Evolutionary conservation across 345 rosid genomes (phyloP), one percentile per base, ranked within the genome.

Genomic region (Sisymbrium irio): DNA sequence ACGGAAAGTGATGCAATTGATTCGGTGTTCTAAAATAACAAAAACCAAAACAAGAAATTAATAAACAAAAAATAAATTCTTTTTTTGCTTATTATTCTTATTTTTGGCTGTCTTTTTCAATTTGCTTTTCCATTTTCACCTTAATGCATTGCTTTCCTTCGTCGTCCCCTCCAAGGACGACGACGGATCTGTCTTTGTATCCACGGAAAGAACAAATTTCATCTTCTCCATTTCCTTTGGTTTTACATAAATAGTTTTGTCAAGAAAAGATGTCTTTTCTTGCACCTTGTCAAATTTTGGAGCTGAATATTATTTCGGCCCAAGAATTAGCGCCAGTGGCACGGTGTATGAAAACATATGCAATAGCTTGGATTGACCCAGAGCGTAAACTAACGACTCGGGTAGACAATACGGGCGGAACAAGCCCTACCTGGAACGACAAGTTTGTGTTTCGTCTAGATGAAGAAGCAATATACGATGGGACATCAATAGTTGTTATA

Each of bases 351-450:
- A 82, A 83, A 49, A 83, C 98, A 67, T 93, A 91, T 65, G 98
- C 97, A 1, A 82, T 84, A 9, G 94, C 87, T 3, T 93, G 98
- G 98, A 87, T 93, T n/a, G 89, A 88, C 49, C 91, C 88, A 0
- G 79, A 89, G 41, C 84, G 92, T 1, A 91, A 85, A 69, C 83
- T 89, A 3, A 80, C 84, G 14, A 91, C 97, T 2, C 82, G 97
- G 7, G 85, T 89, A 36, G 93, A 89, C 50, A 69, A 81, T n/a
- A 35, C 74, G 2, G 96, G 96, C 39, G 85, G 85, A 40, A 80
- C 77, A 73, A 88, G 78, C 65, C 98, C 98, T 19, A 88, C 92
- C 1, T 93, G 98, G 98, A 91, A 93, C 44, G 98, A 93, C 77
- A 91, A 91, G 59, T 89, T 91, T 14, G 90, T 93, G 20, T 91